Conservation (phyloP, 2,329 filamentous ascomycete species). For the Exophiala calicioides region DNA sequence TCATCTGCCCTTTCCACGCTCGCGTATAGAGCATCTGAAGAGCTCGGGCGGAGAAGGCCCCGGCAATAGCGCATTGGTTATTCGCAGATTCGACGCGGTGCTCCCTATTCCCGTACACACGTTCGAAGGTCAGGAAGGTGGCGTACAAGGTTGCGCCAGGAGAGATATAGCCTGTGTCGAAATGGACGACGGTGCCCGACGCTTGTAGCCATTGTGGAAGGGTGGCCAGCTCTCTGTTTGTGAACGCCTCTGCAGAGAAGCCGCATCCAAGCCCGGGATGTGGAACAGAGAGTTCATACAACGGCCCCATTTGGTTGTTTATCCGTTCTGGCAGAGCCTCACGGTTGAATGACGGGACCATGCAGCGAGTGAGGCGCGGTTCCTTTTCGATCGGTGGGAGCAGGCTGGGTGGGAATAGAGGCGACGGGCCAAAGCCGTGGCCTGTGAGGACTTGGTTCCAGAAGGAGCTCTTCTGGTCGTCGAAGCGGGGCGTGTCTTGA, state of each 20-base stretch:
- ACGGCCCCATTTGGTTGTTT: conserved; percentile 17
- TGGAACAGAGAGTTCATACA: conserved; percentile 28
- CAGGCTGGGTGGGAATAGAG: conserved; percentile 30
- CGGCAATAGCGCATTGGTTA: conserved; percentile 32
- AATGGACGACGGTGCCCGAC: conserved; percentile 29
- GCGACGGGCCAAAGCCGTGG: conserved; percentile 28
- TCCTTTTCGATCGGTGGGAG: conserved; percentile 26
- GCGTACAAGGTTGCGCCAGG: conserved; percentile 27
- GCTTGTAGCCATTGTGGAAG: conserved; percentile 26
- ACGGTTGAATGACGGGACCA: conserved; percentile 28
- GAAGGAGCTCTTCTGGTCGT: conserved; percentile 23
- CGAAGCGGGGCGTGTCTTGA: conserved; percentile 16
- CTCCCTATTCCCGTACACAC: conserved; percentile 23
- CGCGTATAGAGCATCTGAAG: conserved; percentile 28
- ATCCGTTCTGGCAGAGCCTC: conserved; percentile 29
- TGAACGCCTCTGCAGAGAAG: conserved; percentile 24
- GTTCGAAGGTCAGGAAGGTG: conserved; percentile 29
- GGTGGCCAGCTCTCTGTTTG: conserved; percentile 16
- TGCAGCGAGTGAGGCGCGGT: conserved; percentile 24
- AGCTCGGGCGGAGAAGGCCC: conserved; percentile 28
- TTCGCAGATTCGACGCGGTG: conserved; percentile 26
- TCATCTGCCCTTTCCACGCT: conserved; percentile 21
- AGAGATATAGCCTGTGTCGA: conserved; percentile 29
- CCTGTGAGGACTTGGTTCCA: conserved; percentile 25
- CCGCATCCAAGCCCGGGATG: conserved; percentile 29